Percentiles rank a stretch among this genome's conserved stretches.
phyloP scores from a whole-genome alignment of 2,329 filamentous ascomycete species.

The Huntiella moniliformis region DNA sequence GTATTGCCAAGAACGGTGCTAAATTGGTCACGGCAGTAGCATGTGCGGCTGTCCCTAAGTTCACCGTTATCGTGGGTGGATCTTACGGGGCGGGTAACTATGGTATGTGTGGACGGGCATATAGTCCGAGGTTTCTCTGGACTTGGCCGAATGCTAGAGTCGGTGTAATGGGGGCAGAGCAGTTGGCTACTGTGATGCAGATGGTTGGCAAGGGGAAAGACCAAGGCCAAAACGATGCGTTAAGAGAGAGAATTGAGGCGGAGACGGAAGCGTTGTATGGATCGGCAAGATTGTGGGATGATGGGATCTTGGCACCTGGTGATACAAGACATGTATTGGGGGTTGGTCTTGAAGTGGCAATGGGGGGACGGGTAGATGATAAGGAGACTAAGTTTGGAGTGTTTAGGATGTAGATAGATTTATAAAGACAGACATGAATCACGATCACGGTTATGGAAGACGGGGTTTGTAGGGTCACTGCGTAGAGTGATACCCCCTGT shows the following conservation, averaged over 20 bases:
- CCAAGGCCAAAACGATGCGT: slow-evolving; percentile 55
- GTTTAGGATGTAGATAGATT: slow-evolving; percentile 50
- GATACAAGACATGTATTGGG: slow-evolving; percentile 58
- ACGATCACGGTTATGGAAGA: neutral
- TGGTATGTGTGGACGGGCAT: slow-evolving; percentile 92
- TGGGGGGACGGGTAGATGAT: slow-evolving; percentile 44
- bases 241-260: slow-evolving; percentile 68
- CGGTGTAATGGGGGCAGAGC: slow-evolving; percentile 89
- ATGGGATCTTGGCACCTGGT: slow-evolving; percentile 61
- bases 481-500: neutral
- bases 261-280: slow-evolving; percentile 85
- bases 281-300: slow-evolving; percentile 75
- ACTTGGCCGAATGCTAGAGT: slow-evolving; percentile 97
- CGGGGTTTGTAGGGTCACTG: neutral
- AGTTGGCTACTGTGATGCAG: slow-evolving; percentile 84
- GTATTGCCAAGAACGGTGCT: slow-evolving; percentile 93
- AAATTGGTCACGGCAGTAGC: slow-evolving; percentile 92
- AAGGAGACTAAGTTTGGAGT: slow-evolving; percentile 57
- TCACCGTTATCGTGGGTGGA: slow-evolving; percentile 88
- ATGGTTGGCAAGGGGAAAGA: slow-evolving; percentile 63
- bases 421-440: neutral
- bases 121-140: slow-evolving; percentile 78
- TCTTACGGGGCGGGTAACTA: slow-evolving; percentile 94
- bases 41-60: slow-evolving; percentile 86
- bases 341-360: slow-evolving; percentile 50